Percentiles rank a stretch among this genome's conserved stretches.
Evolutionary conservation across 345 rosid genomes (phyloP).

Genomic region (Turritis glabra): DNA sequence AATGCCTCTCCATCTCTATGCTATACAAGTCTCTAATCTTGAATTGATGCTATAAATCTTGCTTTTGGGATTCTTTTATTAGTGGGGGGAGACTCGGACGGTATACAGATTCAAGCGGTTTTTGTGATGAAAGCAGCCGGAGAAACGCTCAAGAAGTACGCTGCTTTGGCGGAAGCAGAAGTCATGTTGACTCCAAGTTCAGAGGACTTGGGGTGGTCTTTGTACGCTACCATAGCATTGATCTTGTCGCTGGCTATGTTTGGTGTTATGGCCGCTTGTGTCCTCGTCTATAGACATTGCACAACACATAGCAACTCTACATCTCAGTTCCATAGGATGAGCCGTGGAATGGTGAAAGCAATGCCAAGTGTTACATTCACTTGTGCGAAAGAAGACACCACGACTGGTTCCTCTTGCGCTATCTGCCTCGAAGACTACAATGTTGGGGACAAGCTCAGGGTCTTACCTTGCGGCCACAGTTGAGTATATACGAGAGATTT

Average conservation of each 20-base stretch:
- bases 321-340: constrained; percentile 75
- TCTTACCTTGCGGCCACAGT: constrained; percentile 89
- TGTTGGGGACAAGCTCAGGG: constrained; percentile 84
- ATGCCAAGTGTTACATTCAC: constrained; percentile 85
- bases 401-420: constrained; percentile 71
- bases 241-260: constrained; percentile 68
- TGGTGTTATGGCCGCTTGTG: constrained; percentile 65
- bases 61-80: not conserved
- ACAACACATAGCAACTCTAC: constrained; percentile 49
- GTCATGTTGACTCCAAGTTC: constrained; percentile 67
- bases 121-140: constrained; percentile 72
- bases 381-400: constrained; percentile 63
- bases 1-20: not conserved
- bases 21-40: not conserved
- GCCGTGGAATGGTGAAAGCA: constrained; percentile 72
- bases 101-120: constrained; percentile 69
- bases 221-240: constrained; percentile 58
- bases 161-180: constrained; percentile 49
- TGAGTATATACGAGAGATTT: constrained; percentile 13
- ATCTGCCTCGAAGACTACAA: constrained; percentile 89
- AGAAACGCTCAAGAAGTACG: constrained; percentile 53
- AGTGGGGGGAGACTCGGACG: constrained; percentile 76
- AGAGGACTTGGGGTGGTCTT: constrained; percentile 74
- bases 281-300: constrained; percentile 66
- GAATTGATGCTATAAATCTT: constrained; percentile 3